A percentile compares a stretch with the other conserved stretches of the same genome.
phyloP scores from a whole-genome alignment of 2,329 filamentous ascomycete species.

The Aspergillus unguis region DNA sequence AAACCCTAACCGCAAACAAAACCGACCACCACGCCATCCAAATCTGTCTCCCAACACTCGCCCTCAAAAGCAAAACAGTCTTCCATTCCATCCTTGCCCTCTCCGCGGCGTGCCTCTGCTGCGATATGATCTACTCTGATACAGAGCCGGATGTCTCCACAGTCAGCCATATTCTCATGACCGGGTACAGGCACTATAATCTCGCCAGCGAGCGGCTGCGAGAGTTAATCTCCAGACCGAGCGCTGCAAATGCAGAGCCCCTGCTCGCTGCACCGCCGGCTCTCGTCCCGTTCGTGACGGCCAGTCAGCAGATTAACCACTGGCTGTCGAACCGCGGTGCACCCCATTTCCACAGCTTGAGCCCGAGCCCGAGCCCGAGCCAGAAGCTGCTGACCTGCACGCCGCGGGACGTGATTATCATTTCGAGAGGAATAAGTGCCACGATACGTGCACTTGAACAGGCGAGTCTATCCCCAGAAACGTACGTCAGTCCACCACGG shows the following conservation, averaged over 20 bases:
- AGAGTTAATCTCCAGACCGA: background rate
- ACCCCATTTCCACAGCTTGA: too few species aligned
- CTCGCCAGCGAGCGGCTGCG: slow-evolving; percentile 1
- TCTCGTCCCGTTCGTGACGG: background rate
- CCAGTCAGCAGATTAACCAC: slow-evolving; percentile 4
- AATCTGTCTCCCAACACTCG: slow-evolving; percentile 1
- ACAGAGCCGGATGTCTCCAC: background rate
- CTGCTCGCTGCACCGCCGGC: background rate
- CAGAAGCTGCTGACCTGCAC: background rate
- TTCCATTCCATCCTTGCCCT: background rate
- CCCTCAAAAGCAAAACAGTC: slow-evolving; percentile 1
- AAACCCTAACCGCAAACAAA: background rate
- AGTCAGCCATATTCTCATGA: background rate
- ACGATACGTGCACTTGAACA: background rate
- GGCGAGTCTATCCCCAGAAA: too few species aligned
- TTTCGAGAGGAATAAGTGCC: background rate
- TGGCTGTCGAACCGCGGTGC: background rate
- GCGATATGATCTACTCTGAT: background rate
- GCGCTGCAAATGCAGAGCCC: background rate
- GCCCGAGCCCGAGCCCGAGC: background rate
- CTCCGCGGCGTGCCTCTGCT: slow-evolving; percentile 4
- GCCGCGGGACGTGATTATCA: background rate
- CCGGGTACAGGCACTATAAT: slow-evolving; percentile 1
- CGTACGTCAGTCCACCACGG: too few species aligned
- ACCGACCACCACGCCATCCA: background rate